phyloP scores from a whole-genome alignment of 257 asterid genomes.

The Osmanthus fragrans region DNA sequence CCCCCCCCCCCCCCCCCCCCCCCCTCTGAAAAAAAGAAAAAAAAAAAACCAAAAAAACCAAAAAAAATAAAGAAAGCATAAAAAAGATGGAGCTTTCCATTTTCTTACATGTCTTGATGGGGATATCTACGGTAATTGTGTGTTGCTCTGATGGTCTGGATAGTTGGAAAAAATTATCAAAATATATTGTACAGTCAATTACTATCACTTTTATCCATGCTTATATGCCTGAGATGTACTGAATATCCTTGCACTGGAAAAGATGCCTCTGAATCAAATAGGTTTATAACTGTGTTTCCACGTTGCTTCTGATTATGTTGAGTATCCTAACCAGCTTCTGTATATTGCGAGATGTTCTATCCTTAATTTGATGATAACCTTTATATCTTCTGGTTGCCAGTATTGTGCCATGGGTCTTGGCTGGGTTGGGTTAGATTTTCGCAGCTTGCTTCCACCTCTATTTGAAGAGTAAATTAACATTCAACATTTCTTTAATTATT shows the following conservation, averaged over 20 bases:
- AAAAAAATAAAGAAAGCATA: neutral
- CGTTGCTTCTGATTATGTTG: slow-evolving; percentile 3
- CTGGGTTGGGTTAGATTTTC: slow-evolving; percentile 94
- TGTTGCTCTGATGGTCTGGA: slow-evolving; percentile 14
- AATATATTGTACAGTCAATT: neutral
- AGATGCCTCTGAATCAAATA: slow-evolving; percentile 6
- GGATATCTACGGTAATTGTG: neutral
- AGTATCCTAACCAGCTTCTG: neutral
- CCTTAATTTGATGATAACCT: slow-evolving; percentile 5
- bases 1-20: neutral
- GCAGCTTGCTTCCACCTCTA: slow-evolving; percentile 94
- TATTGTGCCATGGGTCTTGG: slow-evolving; percentile 98
- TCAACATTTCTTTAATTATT: slow-evolving; percentile 14
- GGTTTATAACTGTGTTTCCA: slow-evolving; percentile 12
- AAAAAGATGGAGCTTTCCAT: neutral
- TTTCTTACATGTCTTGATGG: slow-evolving; percentile 11
- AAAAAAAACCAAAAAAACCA: neutral
- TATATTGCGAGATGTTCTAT: neutral
- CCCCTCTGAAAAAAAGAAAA: neutral
- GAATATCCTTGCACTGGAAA: neutral
- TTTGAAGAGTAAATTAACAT: slow-evolving; percentile 80
- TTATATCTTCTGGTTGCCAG: slow-evolving; percentile 46
- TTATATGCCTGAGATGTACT: slow-evolving; percentile 7
- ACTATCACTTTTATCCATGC: slow-evolving; percentile 2
- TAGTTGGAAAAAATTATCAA: neutral